phyloP scores from a whole-genome alignment of 2,329 filamentous ascomycete genomes.

The Bipolaris sorokiniana region DNA sequence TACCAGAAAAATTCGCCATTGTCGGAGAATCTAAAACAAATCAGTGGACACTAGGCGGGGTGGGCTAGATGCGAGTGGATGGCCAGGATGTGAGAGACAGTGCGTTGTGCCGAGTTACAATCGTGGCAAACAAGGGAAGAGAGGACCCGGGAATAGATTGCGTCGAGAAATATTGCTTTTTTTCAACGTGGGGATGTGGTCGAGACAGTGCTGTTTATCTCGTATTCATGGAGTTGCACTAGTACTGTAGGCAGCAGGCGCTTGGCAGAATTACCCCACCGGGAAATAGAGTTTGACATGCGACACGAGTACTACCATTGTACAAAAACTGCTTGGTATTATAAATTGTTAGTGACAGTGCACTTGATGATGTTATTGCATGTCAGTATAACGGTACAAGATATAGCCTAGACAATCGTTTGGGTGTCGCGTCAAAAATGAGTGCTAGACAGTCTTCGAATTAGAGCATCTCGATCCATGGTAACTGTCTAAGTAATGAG shows the following conservation, averaged over 20 bases:
- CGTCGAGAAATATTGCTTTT: not conserved
- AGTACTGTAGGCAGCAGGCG: conserved; percentile 5
- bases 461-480: no score
- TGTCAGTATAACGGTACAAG: no score
- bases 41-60: not conserved
- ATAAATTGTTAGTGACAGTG: no score
- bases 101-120: not conserved
- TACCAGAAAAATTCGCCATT: conserved; percentile 37
- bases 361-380: no score
- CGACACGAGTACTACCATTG: not conserved
- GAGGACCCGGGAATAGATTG: not conserved
- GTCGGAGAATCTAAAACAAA: not conserved
- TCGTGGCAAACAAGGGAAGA: not conserved
- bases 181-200: no score
- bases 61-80: not conserved
- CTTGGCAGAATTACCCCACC: conserved; percentile 3
- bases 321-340: not conserved
- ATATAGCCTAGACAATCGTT: no score
- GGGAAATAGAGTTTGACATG: not conserved
- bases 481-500: no score
- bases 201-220: no score
- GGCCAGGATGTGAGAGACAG: not conserved
- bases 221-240: no score
- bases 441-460: no score
- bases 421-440: no score